A percentile compares a stretch with the other conserved stretches of the same genome.
phyloP scores from a whole-genome alignment of 176 grass and related monocot genomes.

The Lolium rigidum region DNA sequence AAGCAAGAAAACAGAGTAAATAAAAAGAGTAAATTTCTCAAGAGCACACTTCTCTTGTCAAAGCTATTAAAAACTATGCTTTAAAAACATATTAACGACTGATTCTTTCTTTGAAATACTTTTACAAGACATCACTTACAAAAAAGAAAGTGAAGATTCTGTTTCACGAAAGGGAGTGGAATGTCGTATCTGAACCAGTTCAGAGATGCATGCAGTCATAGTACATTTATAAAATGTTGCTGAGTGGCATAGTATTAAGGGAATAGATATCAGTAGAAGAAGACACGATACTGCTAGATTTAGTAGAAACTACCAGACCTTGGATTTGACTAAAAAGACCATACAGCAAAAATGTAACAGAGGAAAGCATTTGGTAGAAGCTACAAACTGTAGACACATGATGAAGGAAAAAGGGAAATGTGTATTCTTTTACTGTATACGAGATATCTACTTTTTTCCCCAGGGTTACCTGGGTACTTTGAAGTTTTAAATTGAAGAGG shows the following conservation, averaged over 20 bases:
- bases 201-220: constrained; percentile 8
- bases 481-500: constrained; percentile 2
- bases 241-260: not conserved
- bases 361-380: constrained; percentile 11
- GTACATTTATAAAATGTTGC: not conserved
- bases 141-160: not conserved
- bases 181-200: not conserved
- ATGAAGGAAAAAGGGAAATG: not conserved
- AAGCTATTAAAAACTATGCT: not conserved
- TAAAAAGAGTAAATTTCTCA: not conserved
- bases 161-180: not conserved
- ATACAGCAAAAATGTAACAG: not conserved
- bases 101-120: not conserved
- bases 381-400: not conserved
- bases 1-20: not conserved
- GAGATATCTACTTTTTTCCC: constrained; percentile 7
- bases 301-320: not conserved
- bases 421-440: not conserved
- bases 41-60: not conserved
- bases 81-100: not conserved
- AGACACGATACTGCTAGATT: not conserved
- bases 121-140: not conserved
- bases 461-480: not conserved
- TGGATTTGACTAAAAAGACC: not conserved
- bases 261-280: constrained; percentile 24